Base-by-base conservation (phyloP, 257 asterid species). In the Striga asiatica region DNA sequence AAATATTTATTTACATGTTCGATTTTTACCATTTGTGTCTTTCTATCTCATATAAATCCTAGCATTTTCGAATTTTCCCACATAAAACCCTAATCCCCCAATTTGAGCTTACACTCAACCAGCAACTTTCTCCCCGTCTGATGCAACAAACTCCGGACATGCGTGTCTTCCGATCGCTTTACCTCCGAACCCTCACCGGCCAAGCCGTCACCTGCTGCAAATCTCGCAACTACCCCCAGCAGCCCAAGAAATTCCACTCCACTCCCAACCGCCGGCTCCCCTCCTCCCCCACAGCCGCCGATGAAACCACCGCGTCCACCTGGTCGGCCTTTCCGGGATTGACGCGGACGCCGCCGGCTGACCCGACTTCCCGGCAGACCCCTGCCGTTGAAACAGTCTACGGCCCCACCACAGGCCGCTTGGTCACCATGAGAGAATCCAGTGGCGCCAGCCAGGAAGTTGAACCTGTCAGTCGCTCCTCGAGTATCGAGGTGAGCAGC, bases 81-180 rank as follows among this genome's bases (percentile, higher is more conserved):
- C 16, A 9, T 0, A 24, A 54, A 66, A 52, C 61, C 70, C 80
- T 51, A 61, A 64, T n/a, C 53, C 31, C 65, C 70, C 53, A 49
- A 62, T 55, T 66, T 48, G 56, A 50, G 45, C n/a, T n/a, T n/a
- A 29, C 21, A 6, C 25, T 20, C 35, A 6, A 7, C 49, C 59
- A n/a, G n/a, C n/a, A n/a, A n/a, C 16, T 19, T 13, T n/a, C 19
- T 25, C 11, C 14, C n/a, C n/a, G 31, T 22, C 2, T 17, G 31
- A 72, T 78, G 82, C 91, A 76, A 71, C 88, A 76, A 71, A 50
- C 64, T 49, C 9, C 66, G 38, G 62, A 60, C 22, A 89, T 89
- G 97, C 68, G 64, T 29, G 60, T 78, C 47, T 54, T 85, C 35
- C 81, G 84, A 50, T 63, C 72, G 11, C 69, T 85, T 60, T 58